Base-by-base conservation (phyloP, 345 rosid genomes). In the Citrus hindsii region DNA sequence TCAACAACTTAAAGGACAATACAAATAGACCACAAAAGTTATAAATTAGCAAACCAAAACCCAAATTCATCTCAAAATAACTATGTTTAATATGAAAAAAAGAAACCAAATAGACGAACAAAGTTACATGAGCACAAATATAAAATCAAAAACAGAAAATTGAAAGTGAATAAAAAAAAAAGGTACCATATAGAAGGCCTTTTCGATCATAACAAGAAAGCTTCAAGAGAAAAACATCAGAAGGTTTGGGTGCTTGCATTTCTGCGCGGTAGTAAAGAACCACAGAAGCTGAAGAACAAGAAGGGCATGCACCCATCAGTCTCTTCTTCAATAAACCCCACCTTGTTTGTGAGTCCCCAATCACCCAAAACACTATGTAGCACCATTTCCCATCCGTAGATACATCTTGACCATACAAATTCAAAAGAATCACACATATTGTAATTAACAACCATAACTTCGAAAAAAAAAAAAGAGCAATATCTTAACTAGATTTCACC, bases 331-430 rank as follows among this genome's bases (percentile, higher is more conserved):
- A 82, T 42, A 96, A 80, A 81, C 78, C 65, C 99, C 99, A 95
- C 84, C 97, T 91, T 51, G 94, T 88, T 24, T 81, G 77, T 40
- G 90, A 82, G 37, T 86, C 86, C n/a, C 97, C 93, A 40, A 83
- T 82, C 78, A 95, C 99, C 98, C 97, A 95, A 73, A 95, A 90
- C 77, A 95, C 91, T 84, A 95, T 22, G 86, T 87, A 95, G 77
- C 99, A 95, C 99, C 99, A 95, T 84, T 89, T 95, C 24, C 99
- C 99, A 74, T 95, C 99, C 63, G 99, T 95, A 1, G 97, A 88
- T 37, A 93, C 78, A 90, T 95, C 99, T 95, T 81, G 89, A 85
- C 67, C 78, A 76, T 76, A 83, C 35, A 79, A 81, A 69, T 69
- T 80, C 35, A 48, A 77, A 59, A 80, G 25, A 80, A 64, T 27